Conservation (phyloP, 352 stramenopile species). For the Aphanomyces invadans region DNA sequence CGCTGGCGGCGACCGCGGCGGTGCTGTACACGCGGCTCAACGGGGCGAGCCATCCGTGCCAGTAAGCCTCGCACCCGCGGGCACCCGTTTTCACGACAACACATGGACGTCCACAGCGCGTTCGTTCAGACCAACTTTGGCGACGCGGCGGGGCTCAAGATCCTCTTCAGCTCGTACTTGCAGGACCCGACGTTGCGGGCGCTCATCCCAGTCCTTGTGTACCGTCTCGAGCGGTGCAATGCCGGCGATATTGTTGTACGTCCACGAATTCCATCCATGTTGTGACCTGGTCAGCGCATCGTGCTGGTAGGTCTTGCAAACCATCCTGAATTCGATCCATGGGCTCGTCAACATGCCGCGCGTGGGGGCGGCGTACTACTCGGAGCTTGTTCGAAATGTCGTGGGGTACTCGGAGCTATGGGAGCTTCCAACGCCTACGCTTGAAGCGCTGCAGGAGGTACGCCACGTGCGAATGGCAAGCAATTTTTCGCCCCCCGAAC, state of each 20-base stretch:
- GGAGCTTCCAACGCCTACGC: background rate
- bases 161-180: constrained; percentile 30
- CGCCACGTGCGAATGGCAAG: too few relatives aligned
- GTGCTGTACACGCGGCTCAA: constrained; percentile 28
- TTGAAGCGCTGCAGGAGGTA: background rate
- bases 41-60: constrained; percentile 29
- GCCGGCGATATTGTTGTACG: constrained; percentile 22
- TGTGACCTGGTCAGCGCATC: too few relatives aligned
- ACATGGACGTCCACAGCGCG: background rate
- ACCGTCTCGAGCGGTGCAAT: constrained; percentile 33
- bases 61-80: background rate
- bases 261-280: too few relatives aligned
- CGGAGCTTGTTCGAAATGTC: background rate
- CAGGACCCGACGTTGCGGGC: constrained; percentile 23
- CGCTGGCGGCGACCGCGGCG: constrained; percentile 22
- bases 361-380: background rate
- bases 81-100: background rate
- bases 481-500: too few relatives aligned
- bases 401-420: background rate
- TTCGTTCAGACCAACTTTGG: constrained; percentile 4
- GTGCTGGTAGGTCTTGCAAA: background rate
- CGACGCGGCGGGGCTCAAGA: constrained; percentile 23
- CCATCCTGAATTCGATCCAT: background rate
- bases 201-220: constrained; percentile 33
- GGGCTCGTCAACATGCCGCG: background rate